Percentiles rank a stretch among this genome's conserved stretches.
Conservation (phyloP, 78 protist genomes). For the Planoprotostelium fungivorum region DNA sequence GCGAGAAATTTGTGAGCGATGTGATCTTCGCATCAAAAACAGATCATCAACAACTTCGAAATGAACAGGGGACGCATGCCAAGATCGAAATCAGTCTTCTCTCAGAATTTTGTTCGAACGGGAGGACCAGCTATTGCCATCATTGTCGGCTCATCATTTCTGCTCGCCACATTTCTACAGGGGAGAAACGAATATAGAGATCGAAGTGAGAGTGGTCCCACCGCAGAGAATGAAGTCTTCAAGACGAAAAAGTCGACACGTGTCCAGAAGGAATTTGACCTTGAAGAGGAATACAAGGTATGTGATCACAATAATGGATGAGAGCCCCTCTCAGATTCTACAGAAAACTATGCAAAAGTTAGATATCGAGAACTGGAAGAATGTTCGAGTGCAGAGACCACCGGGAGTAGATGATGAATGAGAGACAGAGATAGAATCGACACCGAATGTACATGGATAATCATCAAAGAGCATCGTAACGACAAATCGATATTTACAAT, state of each 20-base stretch:
- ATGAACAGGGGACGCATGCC: background rate
- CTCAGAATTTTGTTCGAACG: background rate
- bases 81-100: background rate
- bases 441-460: too few species aligned
- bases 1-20: too few species aligned
- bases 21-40: too few species aligned
- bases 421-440: too few species aligned
- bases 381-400: background rate
- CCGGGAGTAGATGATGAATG: background rate
- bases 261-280: background rate
- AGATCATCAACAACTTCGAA: background rate
- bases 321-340: background rate
- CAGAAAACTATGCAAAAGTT: background rate
- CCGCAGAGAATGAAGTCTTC: background rate
- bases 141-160: background rate
- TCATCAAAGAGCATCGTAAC: too few species aligned
- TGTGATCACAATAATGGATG: background rate
- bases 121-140: background rate
- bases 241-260: background rate
- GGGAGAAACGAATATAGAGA: background rate
- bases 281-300: background rate
- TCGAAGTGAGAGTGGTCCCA: background rate
- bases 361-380: background rate
- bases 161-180: background rate
- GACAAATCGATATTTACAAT: too few species aligned